These are phyloP conservation scores for Cutaneotrichosporon dermatis DNA, from an alignment of 1,284 basidiomycete genomes.

Conservation along the genomic window DNA sequence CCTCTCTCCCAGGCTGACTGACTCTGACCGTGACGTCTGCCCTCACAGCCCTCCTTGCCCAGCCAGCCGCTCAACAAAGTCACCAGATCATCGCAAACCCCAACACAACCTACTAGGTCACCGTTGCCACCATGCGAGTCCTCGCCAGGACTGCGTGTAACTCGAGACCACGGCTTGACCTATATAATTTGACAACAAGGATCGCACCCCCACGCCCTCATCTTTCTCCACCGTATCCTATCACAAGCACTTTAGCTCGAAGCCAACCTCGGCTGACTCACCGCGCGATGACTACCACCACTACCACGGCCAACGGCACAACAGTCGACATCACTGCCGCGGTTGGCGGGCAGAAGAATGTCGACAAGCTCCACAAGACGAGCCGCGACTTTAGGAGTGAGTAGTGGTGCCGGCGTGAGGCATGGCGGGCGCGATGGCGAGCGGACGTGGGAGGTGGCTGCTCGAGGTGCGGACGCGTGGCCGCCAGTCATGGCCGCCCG, in stretches of 20 bases:
- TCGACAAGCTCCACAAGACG: conserved; percentile 35
- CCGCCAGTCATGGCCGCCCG: too few relatives aligned
- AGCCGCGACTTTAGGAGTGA: conserved; percentile 50
- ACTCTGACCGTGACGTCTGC: too few relatives aligned
- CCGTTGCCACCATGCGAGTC: too few relatives aligned
- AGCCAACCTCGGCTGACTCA: neutral
- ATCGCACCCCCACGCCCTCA: neutral
- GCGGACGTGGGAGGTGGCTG: neutral
- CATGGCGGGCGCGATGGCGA: neutral
- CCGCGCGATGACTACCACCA: neutral
- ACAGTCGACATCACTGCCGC: conserved; percentile 30
- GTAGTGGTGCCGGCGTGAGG: conserved; percentile 12
- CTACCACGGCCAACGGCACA: neutral
- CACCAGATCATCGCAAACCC: too few relatives aligned
- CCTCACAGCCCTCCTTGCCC: too few relatives aligned
- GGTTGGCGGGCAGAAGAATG: conserved; percentile 47
- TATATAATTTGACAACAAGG: too few relatives aligned
- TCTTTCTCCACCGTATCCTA: neutral
- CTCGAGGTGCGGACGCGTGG: too few relatives aligned
- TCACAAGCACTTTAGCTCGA: neutral
- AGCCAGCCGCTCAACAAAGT: too few relatives aligned
- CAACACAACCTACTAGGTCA: too few relatives aligned
- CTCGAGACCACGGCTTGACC: too few relatives aligned
- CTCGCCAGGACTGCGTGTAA: too few relatives aligned
- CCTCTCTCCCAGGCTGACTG: too few relatives aligned